Base-by-base conservation (phyloP, 192 early-diverging fungal species). In the Entomortierella lignicola region DNA sequence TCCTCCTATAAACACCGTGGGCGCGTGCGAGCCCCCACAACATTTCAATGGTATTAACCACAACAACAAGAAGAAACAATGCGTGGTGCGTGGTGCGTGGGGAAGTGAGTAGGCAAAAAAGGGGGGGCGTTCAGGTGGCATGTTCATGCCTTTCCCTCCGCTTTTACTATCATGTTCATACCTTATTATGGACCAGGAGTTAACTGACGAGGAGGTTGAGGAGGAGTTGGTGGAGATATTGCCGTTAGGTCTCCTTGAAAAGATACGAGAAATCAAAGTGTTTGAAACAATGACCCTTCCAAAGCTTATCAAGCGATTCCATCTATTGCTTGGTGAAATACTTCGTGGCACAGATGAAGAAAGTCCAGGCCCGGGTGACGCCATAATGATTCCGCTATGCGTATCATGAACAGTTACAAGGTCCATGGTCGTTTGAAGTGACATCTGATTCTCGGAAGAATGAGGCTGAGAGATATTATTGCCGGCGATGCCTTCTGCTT, bases 381-480 rank as follows among this genome's bases (percentile, higher is more conserved):
- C 66, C 73, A 77, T 63, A n/a, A 69, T 77, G 37, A 69, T 41
- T 26, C 73, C 73, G 5, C 66, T 68, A 23, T 77, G 73, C 8
- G 39, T 11, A 8, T 68, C 66, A 37, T 65, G 29, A 20, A 61
- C 30, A 11, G 27, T 55, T 17, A 20, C 47, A 30, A 41, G 47
- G 31, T 58, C 51, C 4, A 52, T 23, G n/a, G 37, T 20, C n/a
- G 30, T 4, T 39, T 54, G 23, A 15, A 5, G 44, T 11, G 44
- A 15, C 12, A 15, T 20, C 20, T 47, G 44, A 15, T 15, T 15
- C 2, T 3, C 17, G 4, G 44, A 20, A 37, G 15, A 47, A 15
- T 4, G 4, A 15, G 12, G 20, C 17, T 47, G 20, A 20, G 44
- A n/a, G n/a, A n/a, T 47, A 20, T 15, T 20, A 15, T 47, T 47